Evolutionary conservation across 2,329 filamentous ascomycete genomes (phyloP).

Genomic region (Tolypocladium album): DNA sequence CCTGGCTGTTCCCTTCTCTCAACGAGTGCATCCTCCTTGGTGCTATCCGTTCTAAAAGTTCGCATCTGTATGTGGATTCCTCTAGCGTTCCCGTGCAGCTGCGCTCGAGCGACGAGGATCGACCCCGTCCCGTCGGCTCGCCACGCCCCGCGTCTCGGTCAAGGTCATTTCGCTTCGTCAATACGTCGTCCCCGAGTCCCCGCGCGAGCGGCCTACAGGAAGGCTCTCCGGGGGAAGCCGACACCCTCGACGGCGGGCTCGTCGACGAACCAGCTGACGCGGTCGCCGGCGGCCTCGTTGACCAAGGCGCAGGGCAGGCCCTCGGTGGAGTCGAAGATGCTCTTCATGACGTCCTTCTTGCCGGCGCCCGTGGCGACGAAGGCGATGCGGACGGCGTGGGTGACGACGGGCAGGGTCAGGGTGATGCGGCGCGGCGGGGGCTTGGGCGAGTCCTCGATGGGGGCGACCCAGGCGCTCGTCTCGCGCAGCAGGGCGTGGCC

Average conservation of each 20-base stretch:
- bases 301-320: slow-evolving; percentile 78
- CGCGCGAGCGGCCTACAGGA: slow-evolving; percentile 25
- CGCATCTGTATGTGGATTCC: neutral
- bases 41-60: neutral
- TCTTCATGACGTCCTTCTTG: slow-evolving; percentile 86
- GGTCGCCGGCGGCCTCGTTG: slow-evolving; percentile 73
- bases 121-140: neutral
- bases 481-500: slow-evolving; percentile 80
- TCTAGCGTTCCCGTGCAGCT: neutral
- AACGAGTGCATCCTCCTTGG: neutral
- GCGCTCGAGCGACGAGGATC: neutral
- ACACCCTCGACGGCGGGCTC: slow-evolving; percentile 77
- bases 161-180: neutral
- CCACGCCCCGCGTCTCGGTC: neutral
- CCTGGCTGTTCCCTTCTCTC: neutral
- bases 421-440: slow-evolving; percentile 86
- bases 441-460: slow-evolving; percentile 90
- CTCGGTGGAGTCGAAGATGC: slow-evolving; percentile 75
- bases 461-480: slow-evolving; percentile 80
- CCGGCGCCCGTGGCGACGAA: slow-evolving; percentile 84
- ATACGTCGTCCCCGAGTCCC: neutral
- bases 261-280: slow-evolving; percentile 94
- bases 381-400: slow-evolving; percentile 73
- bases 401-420: slow-evolving; percentile 81
- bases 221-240: slow-evolving; percentile 64